These are phyloP conservation scores for Colletotrichum filicis DNA, from an alignment of 2,329 filamentous ascomycete species.

Conservation along the genomic window DNA sequence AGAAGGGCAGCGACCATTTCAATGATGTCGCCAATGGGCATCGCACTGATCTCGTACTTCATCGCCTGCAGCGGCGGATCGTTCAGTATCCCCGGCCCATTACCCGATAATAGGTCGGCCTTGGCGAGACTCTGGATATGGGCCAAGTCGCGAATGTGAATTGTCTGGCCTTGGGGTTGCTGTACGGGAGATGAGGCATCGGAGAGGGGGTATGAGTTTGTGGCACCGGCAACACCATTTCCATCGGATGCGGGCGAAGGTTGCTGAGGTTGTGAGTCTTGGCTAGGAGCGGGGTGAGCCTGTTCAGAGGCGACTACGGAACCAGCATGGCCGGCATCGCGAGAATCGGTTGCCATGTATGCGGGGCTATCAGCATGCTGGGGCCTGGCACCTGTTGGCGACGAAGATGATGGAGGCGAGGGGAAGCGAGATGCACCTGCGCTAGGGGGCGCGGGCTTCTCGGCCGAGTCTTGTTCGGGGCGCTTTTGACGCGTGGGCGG, in stretches of 20 bases:
- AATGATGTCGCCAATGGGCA: conserved; percentile 97
- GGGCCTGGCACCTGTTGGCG: conserved; percentile 51
- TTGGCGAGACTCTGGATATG: conserved; percentile 91
- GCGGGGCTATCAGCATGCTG: conserved; percentile 53
- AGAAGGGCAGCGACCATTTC: conserved; percentile 98
- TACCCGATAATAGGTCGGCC: conserved; percentile 75
- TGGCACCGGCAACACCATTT: conserved; percentile 38
- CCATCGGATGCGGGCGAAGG: conserved; percentile 50
- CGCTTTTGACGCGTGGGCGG: conserved; percentile 30
- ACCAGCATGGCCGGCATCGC: conserved; percentile 25
- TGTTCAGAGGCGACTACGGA: conserved; percentile 11
- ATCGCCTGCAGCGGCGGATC: conserved; percentile 64
- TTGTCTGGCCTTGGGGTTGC: conserved; percentile 55
- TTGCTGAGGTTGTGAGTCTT: conserved; percentile 41
- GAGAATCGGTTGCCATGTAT: conserved; percentile 60
- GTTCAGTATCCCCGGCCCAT: conserved; percentile 59
- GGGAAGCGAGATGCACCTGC: conserved; percentile 61
- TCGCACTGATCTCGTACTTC: conserved; percentile 94
- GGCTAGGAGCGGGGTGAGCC: conserved; percentile 37
- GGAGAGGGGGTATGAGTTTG: conserved; percentile 40
- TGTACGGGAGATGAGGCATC: conserved; percentile 40
- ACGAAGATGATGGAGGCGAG: conserved; percentile 66
- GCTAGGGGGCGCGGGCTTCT: conserved; percentile 43
- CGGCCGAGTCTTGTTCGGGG: conserved; percentile 26
- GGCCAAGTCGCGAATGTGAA: conserved; percentile 87